Evolutionary conservation across 1,284 basidiomycete genomes (phyloP), one percentile per base, ranked within the genome.

Genomic region (Cryptococcus sp.): DNA sequence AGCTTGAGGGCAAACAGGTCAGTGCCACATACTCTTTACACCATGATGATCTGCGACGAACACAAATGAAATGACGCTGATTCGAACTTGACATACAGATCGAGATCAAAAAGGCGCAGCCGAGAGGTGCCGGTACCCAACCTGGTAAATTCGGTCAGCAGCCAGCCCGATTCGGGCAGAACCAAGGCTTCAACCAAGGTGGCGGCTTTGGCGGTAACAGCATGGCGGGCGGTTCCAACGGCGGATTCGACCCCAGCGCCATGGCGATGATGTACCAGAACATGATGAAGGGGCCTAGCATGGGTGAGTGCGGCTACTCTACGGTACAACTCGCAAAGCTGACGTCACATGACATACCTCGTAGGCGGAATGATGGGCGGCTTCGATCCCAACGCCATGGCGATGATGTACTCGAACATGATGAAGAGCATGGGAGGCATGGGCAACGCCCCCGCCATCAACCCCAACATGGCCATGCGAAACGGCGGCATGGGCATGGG

Each of bases 101-200:
- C 68, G 93, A 98, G 72, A 91, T 97, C 56, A 97, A 97, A 79
- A 84, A 91, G 59, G 92, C 91, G 7, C 91, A 94, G 77, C 91
- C 92, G 2, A 85, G 91, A 55, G 77, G 76, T 44, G 70, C 78
- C 19, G 73, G 75, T 27, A 59, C 59, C 7, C 59, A 77, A 66
- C 47, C 67, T 64, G 64, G 72, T 69, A 53, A 67, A 60, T 65
- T 74, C 3, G 31, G 50, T 53, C 39, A 42, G 48, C 77, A 72
- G 75, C 23, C 27, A 52, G 25, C 72, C 23, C 20, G 45, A 25
- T 27, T 27, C 23, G 45, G 45, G n/a, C 44, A 46, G 5, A 49
- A 44, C 48, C 31, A 42, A 38, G 15, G 16, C 8, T 44, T 44
- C 41, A 45, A 35, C 80, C 80, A 78, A 80, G 22, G 59, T 16